Evolutionary conservation across 139 green algal genomes (phyloP), one percentile per base, ranked within the genome.

Genomic region (Chlamydomonas incerta): DNA sequence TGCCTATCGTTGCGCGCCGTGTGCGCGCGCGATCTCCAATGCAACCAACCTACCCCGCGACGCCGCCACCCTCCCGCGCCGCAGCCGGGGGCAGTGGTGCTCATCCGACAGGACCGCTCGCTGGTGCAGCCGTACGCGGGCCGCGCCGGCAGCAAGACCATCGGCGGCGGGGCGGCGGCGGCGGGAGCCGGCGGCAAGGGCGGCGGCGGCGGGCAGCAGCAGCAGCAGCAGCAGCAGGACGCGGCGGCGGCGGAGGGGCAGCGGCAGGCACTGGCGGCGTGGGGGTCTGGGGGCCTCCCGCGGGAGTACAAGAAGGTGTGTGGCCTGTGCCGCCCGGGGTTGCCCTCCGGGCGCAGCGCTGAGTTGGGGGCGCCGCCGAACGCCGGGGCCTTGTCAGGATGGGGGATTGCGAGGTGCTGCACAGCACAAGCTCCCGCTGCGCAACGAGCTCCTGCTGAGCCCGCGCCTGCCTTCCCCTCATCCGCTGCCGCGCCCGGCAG

Each of bases 61-160:
- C n/a, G n/a, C n/a, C n/a, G n/a, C n/a, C n/a, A n/a, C n/a, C n/a
- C n/a, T n/a, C 41, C 41, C 41, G 41, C 41, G 8, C 3, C 6
- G 47, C 79, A 89, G 80, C 13, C 85, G 1, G 94, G 94, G 58
- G 92, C 75, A 21, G 73, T 92, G 6, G 79, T 91, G 29, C 52
- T 95, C 37, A 82, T 97, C 57, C 87, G 89, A 72, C 91, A 93
- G 73, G 65, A 81, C 41, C 74, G 89, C 37, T 24, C 63, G 18
- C 15, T 89, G 8, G 58, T 81, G 46, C 66, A 75, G 65, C 84
- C 84, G 31, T 75, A 70, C 68, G 50, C 47, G 41, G 41, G 41
- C 23, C 66, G 63, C 9, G 41, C 58, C 28, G 65, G 74, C 47
- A 68, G 81, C 82, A 72, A 85, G 46, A 55, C 41, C 62, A 46